Evolutionary conservation across 106 monocot species (phyloP).

Genomic region (Acorus calamus): DNA sequence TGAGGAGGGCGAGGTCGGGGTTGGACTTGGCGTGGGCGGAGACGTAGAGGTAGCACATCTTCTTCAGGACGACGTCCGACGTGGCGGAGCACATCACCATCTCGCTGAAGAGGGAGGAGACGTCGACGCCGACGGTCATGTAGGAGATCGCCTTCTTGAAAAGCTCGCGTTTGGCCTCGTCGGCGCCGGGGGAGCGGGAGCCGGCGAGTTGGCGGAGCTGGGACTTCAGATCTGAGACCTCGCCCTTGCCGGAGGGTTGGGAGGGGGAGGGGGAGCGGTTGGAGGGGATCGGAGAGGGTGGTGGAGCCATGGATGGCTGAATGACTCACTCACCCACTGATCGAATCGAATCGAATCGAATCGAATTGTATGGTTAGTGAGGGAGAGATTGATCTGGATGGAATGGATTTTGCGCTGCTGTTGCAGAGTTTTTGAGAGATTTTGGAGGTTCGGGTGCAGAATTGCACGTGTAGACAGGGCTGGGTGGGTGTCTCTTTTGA

Average conservation of each 20-base stretch:
- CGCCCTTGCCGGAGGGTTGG: conserved; percentile 91
- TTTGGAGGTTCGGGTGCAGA: too few relatives aligned
- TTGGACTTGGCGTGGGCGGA: conserved; percentile 71
- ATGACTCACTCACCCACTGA: too few relatives aligned
- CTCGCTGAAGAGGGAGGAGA: conserved; percentile 90
- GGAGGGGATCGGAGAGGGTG: conserved; percentile 9
- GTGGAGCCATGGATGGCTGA: conserved; percentile 55
- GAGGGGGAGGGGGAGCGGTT: conserved; percentile 36
- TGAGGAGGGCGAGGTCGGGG: conserved; percentile 92
- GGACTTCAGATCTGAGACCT: conserved; percentile 92
- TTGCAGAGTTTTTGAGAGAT: too few relatives aligned
- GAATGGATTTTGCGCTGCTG: too few relatives aligned
- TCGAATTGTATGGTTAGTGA: too few relatives aligned
- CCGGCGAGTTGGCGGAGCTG: conserved; percentile 96
- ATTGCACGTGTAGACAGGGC: too few relatives aligned
- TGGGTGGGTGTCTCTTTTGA: too few relatives aligned
- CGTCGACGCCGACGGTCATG: conserved; percentile 99
- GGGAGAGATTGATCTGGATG: too few relatives aligned
- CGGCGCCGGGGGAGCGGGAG: conserved; percentile 65
- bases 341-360: too few relatives aligned
- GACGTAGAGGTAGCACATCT: conserved; percentile 99
- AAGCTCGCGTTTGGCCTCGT: conserved; percentile 74
- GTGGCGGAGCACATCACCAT: conserved; percentile 99
- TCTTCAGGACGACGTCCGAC: conserved; percentile 90
- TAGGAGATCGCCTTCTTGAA: conserved; percentile 97